These are phyloP conservation scores for Blastobotrys malaysiensis DNA, from an alignment of 1,139 yeast species.

Conservation along the genomic window DNA sequence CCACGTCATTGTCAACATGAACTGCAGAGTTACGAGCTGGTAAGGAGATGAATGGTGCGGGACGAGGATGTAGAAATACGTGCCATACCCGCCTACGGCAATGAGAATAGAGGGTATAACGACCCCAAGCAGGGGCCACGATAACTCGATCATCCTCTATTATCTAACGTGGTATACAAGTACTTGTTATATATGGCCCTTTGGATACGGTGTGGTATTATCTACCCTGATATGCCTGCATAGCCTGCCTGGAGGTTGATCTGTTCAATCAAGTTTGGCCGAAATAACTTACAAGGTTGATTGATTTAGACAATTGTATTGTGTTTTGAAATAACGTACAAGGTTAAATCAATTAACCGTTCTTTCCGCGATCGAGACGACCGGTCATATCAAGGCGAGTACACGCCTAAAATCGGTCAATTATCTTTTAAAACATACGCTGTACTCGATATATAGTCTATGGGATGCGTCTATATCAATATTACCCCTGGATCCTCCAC, in stretches of 20 bases:
- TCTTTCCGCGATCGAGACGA: no score
- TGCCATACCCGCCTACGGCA: slow-evolving; percentile 55
- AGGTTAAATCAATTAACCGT: no score
- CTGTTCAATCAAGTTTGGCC: not conserved
- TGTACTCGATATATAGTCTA: no score
- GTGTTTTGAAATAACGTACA: not conserved
- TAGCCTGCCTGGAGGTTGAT: not conserved
- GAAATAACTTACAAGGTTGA: no score
- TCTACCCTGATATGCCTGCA: not conserved
- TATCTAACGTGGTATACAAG: no score
- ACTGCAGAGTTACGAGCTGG: slow-evolving; percentile 47
- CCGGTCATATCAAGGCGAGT: no score
- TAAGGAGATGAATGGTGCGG: slow-evolving; percentile 38
- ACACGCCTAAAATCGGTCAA: no score
- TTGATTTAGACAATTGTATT: no score
- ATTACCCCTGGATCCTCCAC: no score
- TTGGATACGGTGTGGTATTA: not conserved
- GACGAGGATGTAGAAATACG: slow-evolving; percentile 52
- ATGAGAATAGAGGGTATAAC: slow-evolving; percentile 62
- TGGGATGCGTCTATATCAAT: no score
- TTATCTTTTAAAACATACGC: no score
- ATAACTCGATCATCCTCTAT: slow-evolving; percentile 25
- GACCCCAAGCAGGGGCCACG: slow-evolving; percentile 30
- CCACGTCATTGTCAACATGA: slow-evolving; percentile 59
- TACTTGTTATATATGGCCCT: no score